A percentile compares a stretch with the other conserved stretches of the same genome.
phyloP scores from a whole-genome alignment of 768 basidiomycete species.

The Serendipita sp. region DNA sequence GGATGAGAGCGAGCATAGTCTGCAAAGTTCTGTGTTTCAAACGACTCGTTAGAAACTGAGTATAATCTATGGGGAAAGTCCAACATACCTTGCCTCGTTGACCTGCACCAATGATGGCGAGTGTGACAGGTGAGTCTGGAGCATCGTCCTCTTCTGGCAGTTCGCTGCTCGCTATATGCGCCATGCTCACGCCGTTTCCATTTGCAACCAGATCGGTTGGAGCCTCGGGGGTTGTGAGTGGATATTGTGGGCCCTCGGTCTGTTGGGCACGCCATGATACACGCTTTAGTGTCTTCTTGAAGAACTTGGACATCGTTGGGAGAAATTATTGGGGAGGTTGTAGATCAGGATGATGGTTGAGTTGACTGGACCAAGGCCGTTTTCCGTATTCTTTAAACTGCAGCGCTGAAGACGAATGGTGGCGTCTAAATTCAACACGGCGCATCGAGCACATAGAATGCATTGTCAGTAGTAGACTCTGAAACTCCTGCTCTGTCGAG shows the following conservation, averaged over 20 bases:
- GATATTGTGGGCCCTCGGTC: background rate
- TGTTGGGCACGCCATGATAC: background rate
- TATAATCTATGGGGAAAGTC: background rate
- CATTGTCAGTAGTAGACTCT: too few relatives aligned
- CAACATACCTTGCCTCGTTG: conserved; percentile 53
- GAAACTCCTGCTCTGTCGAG: too few relatives aligned
- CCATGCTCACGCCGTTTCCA: background rate
- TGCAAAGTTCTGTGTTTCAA: conserved; percentile 44
- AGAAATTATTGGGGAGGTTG: background rate
- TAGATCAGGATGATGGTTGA: too few relatives aligned
- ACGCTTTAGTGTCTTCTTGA: background rate
- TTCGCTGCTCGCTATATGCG: background rate
- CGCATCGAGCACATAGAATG: too few relatives aligned
- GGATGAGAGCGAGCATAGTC: conserved; percentile 45
- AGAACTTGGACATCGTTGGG: background rate
- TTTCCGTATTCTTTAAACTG: too few relatives aligned
- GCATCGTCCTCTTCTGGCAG: background rate
- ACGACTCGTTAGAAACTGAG: conserved; percentile 27
- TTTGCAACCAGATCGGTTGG: background rate
- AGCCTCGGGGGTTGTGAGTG: background rate
- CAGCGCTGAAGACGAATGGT: too few relatives aligned
- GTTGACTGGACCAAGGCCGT: too few relatives aligned
- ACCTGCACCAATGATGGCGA: conserved; percentile 72
- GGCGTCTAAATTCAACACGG: too few relatives aligned
- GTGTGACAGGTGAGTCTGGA: conserved; percentile 33